Percentiles rank a stretch among this genome's conserved stretches.
phyloP scores from a whole-genome alignment of 2,329 filamentous ascomycete genomes.

The Cordyceps farinosa region DNA sequence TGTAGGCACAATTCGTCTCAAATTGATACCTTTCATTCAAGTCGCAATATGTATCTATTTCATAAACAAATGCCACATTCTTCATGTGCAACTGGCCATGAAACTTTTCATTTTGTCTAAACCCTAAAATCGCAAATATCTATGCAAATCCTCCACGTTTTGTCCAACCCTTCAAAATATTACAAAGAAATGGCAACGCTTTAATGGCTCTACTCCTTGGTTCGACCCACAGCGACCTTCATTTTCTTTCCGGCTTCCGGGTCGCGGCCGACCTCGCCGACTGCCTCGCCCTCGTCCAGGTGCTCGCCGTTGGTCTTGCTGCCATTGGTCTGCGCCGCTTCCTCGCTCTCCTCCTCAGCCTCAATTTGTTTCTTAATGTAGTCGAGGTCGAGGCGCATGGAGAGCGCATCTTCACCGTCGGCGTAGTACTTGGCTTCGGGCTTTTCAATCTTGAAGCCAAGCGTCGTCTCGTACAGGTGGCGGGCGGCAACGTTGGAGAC shows the following conservation, averaged over 20 bases:
- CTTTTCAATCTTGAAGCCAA: constrained; percentile 85
- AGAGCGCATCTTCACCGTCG: constrained; percentile 93
- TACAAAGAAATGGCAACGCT: background rate
- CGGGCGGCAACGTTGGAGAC: constrained; percentile 89
- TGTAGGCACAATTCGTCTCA: background rate
- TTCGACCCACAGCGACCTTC: constrained; percentile 81
- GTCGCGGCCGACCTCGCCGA: constrained; percentile 61
- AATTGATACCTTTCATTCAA: background rate
- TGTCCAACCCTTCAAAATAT: background rate
- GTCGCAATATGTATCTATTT: too few relatives aligned
- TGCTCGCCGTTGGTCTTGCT: constrained; percentile 33
- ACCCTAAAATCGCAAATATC: background rate
- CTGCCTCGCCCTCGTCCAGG: constrained; percentile 65
- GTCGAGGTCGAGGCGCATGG: constrained; percentile 84
- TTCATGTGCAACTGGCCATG: background rate
- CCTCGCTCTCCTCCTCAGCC: constrained; percentile 41
- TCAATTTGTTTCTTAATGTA: constrained; percentile 51
- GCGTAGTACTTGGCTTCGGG: constrained; percentile 91
- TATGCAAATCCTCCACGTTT: background rate
- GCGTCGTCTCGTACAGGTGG: constrained; percentile 86
- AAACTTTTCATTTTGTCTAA: constrained; percentile 13
- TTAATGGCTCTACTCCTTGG: constrained; percentile 55
- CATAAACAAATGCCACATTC: background rate
- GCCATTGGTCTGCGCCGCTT: constrained; percentile 35
- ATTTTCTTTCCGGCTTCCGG: constrained; percentile 52